These are phyloP conservation scores for Gymnopus androsaceus DNA, from an alignment of 1,284 basidiomycete genomes.

Conservation along the genomic window DNA sequence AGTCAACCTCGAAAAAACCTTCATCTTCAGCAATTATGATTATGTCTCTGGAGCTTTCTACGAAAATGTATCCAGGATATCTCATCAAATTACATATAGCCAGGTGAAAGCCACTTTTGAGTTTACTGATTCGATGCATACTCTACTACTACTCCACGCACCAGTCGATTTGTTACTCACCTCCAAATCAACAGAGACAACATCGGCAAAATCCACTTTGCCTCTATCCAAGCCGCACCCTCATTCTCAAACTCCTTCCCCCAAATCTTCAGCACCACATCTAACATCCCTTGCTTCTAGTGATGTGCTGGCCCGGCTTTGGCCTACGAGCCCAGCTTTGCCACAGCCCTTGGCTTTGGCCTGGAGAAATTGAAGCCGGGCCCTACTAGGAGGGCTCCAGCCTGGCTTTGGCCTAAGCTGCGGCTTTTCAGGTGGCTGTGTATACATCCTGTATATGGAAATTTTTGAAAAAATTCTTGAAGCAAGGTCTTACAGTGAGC, in stretches of 20 bases:
- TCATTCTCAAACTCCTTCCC: constrained; percentile 99
- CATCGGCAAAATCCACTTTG: constrained; percentile 98
- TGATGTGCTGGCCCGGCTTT: too few species aligned
- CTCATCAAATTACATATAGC: constrained; percentile 90
- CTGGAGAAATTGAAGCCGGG: too few species aligned
- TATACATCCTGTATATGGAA: too few species aligned
- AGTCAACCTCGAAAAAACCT: constrained; percentile 91
- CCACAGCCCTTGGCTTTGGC: too few species aligned
- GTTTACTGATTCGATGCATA: constrained; percentile 88
- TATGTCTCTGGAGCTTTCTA: constrained; percentile 94
- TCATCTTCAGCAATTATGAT: constrained; percentile 94
- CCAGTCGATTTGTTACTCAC: constrained; percentile 4
- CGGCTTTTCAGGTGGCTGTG: too few species aligned
- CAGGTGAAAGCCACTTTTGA: constrained; percentile 96
- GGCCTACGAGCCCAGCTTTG: too few species aligned
- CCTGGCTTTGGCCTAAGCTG: too few species aligned
- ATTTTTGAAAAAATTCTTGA: too few species aligned
- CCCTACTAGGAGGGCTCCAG: too few species aligned
- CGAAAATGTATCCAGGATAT: constrained; percentile 91
- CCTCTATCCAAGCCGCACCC: constrained; percentile 94
- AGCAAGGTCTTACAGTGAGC: too few species aligned
- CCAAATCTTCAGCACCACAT: constrained; percentile 88
- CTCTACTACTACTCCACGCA: background rate
- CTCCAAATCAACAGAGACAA: constrained; percentile 76
- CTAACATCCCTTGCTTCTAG: constrained; percentile 88